A percentile compares a stretch with the other conserved stretches of the same genome.
phyloP scores from a whole-genome alignment of 148 eudicot species.

The Nepenthes mirabilis region DNA sequence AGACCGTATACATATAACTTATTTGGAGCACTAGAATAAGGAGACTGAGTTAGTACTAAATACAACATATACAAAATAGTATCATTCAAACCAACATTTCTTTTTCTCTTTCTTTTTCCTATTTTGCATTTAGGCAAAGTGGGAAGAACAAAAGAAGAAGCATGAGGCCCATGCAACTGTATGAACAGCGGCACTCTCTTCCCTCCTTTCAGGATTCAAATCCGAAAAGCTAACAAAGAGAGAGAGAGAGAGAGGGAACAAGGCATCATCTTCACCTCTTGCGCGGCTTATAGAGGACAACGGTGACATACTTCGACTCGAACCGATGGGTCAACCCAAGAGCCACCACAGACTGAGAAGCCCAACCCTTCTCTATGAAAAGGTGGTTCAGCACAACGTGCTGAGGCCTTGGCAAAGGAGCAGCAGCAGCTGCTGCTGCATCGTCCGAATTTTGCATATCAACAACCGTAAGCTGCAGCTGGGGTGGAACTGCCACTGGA shows the following conservation, averaged over 20 bases:
- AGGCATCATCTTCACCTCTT: constrained; percentile 27
- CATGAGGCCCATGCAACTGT: too few relatives aligned
- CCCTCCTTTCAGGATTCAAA: too few relatives aligned
- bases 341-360: constrained; percentile 61
- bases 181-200: too few relatives aligned
- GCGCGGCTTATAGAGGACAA: constrained; percentile 70
- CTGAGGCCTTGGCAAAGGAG: constrained; percentile 35
- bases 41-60: too few relatives aligned
- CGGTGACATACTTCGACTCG: constrained; percentile 71
- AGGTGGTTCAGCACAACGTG: constrained; percentile 87
- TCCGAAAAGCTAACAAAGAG: not conserved
- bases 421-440: not conserved
- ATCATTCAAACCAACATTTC: too few relatives aligned
- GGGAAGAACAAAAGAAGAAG: too few relatives aligned
- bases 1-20: too few relatives aligned
- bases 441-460: constrained; percentile 23
- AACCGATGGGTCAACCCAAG: constrained; percentile 71
- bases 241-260: not conserved
- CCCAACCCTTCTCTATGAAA: constrained; percentile 55
- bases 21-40: too few relatives aligned
- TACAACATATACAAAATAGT: too few relatives aligned
- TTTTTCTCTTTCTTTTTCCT: too few relatives aligned
- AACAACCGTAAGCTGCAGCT: constrained; percentile 49
- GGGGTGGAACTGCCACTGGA: constrained; percentile 58
- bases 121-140: too few relatives aligned